Evolutionary conservation across 768 basidiomycete species (phyloP).

Genomic region (Leucocoprinus birnbaumii): DNA sequence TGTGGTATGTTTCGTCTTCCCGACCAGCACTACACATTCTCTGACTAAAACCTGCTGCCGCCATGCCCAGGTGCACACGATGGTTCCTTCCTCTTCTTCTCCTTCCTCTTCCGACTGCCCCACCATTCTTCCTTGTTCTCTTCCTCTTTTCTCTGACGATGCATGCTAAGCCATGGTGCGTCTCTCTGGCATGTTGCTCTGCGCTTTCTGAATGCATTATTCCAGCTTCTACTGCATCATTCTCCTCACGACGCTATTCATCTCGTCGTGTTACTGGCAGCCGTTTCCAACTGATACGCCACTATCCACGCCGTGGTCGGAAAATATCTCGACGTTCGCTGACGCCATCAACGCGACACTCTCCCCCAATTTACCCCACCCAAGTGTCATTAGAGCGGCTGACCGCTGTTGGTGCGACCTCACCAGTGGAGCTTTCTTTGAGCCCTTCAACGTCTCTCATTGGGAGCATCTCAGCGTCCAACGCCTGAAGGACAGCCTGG

Average conservation of each 20-base stretch:
- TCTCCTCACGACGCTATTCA: constrained; percentile 76
- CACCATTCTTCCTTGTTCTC: constrained; percentile 75
- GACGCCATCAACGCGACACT: constrained; percentile 57
- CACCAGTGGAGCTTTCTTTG: constrained; percentile 60
- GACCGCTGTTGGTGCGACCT: constrained; percentile 91
- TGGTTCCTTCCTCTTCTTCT: constrained; percentile 82
- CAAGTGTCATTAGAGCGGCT: constrained; percentile 57
- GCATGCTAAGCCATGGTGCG: constrained; percentile 84
- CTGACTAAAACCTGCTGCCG: constrained; percentile 1
- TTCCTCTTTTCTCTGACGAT: constrained; percentile 76
- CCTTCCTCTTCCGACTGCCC: constrained; percentile 75
- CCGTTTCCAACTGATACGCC: constrained; percentile 66
- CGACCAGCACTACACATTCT: neutral
- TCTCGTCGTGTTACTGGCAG: constrained; percentile 90
- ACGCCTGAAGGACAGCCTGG: constrained; percentile 37
- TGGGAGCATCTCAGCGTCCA: constrained; percentile 74
- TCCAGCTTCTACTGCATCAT: constrained; percentile 84
- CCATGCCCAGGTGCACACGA: constrained; percentile 65
- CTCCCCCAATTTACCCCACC: constrained; percentile 37
- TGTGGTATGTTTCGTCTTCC: constrained; percentile 51
- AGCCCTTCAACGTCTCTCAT: constrained; percentile 70
- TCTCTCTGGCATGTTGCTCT: constrained; percentile 6
- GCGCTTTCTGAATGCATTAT: constrained; percentile 2
- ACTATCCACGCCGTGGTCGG: constrained; percentile 64
- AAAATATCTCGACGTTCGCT: constrained; percentile 70